A percentile compares a stretch with the other conserved stretches of the same genome.
Evolutionary conservation across 2,329 filamentous ascomycete species (phyloP).

Genomic region (Talaromyces verruculosus): DNA sequence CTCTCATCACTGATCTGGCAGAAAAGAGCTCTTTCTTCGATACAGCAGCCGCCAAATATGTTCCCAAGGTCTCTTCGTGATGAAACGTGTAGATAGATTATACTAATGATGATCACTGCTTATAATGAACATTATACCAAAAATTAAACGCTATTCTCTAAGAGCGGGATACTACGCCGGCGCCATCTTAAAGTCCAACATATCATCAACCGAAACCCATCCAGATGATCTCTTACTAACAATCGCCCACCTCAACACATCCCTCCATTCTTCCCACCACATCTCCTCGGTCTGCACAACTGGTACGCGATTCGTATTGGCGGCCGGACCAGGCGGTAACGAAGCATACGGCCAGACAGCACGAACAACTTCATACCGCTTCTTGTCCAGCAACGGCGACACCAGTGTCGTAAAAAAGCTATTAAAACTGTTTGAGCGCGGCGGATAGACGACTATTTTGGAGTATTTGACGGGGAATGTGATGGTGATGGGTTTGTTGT

Average conservation of each 20-base stretch:
- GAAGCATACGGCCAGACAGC: constrained; percentile 28
- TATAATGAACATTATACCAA: constrained; percentile 5
- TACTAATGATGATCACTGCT: constrained; percentile 4
- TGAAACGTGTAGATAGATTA: constrained; percentile 6
- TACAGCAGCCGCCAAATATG: constrained; percentile 81
- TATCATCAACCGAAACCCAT: constrained; percentile 23
- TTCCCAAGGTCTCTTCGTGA: constrained; percentile 64
- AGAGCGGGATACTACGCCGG: neutral
- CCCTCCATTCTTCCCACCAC: constrained; percentile 32
- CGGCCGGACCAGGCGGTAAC: constrained; percentile 9
- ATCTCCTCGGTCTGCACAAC: constrained; percentile 25
- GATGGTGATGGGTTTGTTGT: constrained; percentile 28
- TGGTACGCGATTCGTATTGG: constrained; percentile 20
- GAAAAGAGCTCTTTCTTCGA: constrained; percentile 90
- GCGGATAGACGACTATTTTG: constrained; percentile 26
- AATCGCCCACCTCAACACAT: constrained; percentile 21
- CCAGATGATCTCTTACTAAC: constrained; percentile 20
- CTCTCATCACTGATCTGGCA: constrained; percentile 69
- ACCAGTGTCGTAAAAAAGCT: constrained; percentile 27
- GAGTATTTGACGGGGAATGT: constrained; percentile 27
- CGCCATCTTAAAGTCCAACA: constrained; percentile 22
- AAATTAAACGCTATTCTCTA: neutral
- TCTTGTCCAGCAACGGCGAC: constrained; percentile 28
- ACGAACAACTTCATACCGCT: constrained; percentile 27
- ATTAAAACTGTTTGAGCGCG: constrained; percentile 17